These are phyloP conservation scores for Aplosporella prunicola DNA, from an alignment of 2,329 filamentous ascomycete genomes.

Conservation along the genomic window DNA sequence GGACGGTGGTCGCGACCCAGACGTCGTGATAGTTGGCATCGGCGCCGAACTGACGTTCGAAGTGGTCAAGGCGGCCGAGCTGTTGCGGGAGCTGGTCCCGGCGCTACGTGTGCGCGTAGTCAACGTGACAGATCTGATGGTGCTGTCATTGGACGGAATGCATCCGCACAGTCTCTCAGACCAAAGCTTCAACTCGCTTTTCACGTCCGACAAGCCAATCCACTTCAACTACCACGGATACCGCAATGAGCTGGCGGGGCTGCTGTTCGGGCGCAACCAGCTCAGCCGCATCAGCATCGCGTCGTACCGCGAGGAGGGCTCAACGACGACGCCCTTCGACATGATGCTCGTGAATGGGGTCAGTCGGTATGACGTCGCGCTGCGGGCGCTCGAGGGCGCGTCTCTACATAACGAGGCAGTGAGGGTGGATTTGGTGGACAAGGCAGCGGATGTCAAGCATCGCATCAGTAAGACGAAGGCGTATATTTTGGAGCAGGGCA, in stretches of 20 bases:
- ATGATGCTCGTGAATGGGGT: conserved; percentile 58
- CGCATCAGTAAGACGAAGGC: conserved; percentile 41
- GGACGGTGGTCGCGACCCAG: conserved; percentile 45
- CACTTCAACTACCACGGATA: conserved; percentile 64
- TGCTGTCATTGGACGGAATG: conserved; percentile 44
- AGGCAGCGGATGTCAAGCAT: conserved; percentile 40
- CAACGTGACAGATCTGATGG: conserved; percentile 59
- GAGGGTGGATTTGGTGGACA: conserved; percentile 35
- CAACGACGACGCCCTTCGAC: conserved; percentile 58
- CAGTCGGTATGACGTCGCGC: conserved; percentile 51
- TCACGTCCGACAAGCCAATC: conserved; percentile 46
- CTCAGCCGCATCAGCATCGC: conserved; percentile 46
- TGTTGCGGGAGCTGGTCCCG: conserved; percentile 43
- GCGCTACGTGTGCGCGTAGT: conserved; percentile 50
- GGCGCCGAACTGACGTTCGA: conserved; percentile 59
- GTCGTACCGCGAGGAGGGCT: conserved; percentile 56
- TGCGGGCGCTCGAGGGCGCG: conserved; percentile 43
- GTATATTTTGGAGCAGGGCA: conserved; percentile 45
- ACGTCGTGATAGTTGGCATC: conserved; percentile 55
- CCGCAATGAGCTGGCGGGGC: conserved; percentile 48
- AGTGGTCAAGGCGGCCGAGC: conserved; percentile 50
- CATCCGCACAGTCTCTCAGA: conserved; percentile 51
- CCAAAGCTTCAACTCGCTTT: conserved; percentile 46
- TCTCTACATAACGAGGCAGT: conserved; percentile 41
- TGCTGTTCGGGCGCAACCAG: conserved; percentile 49